phyloP scores from a whole-genome alignment of 306 rosid species.

The Castanea mollissima region DNA sequence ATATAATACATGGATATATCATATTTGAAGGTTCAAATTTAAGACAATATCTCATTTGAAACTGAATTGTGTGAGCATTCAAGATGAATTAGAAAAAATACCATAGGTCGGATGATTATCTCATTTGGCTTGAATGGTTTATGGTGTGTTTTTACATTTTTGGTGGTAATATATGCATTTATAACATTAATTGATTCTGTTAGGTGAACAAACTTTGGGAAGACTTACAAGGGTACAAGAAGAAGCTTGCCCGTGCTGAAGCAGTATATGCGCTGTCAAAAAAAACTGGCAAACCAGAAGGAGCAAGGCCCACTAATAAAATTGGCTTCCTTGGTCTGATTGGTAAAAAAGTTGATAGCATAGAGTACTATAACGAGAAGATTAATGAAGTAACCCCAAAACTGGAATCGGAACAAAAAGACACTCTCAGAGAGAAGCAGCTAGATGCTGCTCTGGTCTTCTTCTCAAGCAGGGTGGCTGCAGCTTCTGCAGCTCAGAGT shows the following conservation, averaged over 20 bases:
- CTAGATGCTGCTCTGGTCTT: constrained; percentile 69
- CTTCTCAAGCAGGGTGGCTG: constrained; percentile 61
- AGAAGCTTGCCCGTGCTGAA: constrained; percentile 73
- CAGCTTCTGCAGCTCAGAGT: constrained; percentile 90
- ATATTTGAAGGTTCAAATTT: neutral
- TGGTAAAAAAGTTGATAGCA: constrained; percentile 80
- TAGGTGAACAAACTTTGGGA: constrained; percentile 74
- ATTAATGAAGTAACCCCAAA: constrained; percentile 51
- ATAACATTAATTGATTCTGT: constrained; percentile 15
- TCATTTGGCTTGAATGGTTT: neutral
- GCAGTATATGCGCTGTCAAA: constrained; percentile 56
- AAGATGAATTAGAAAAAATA: constrained; percentile 7
- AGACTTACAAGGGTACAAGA: constrained; percentile 67
- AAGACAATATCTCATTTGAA: neutral
- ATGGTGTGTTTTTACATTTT: constrained; percentile 2
- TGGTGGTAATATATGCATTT: neutral
- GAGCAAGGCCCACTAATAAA: constrained; percentile 69
- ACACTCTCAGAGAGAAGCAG: constrained; percentile 84
- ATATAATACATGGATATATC: neutral
- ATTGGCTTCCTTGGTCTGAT: constrained; percentile 75
- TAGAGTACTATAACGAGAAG: constrained; percentile 60
- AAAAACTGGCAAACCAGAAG: constrained; percentile 63
- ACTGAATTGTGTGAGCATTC: neutral
- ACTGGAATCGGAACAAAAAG: constrained; percentile 78
- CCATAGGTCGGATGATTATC: neutral